Base-by-base conservation (phyloP, 768 basidiomycete genomes). In the Mycena alexandri region DNA sequence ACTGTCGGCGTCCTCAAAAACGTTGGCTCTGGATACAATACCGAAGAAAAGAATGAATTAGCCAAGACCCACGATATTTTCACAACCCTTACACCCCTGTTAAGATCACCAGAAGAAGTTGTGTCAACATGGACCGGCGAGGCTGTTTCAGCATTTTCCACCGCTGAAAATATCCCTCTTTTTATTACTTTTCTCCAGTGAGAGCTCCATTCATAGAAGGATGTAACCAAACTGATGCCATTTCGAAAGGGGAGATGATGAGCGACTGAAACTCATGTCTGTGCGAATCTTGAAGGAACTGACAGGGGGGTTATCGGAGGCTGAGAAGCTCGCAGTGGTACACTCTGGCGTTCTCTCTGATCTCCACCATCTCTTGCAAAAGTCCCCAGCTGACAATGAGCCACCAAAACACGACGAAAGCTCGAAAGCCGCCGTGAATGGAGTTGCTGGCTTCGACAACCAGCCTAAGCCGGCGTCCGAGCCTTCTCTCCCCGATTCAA, bases 201-300 rank as follows among this genome's bases (percentile, higher is more conserved):
- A 57, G 43, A 12, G n/a, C 24, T 57, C 24, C 4, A 41, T 54
- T 41, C 38, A 5, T 24, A 16, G 3, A 21, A n/a, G 13, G 41
- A 54, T 54, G 14, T 21, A 34, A n/a, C 12, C n/a, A 12, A 22
- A 19, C 41, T 56, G 12, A 56, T 56, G 11, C 24, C 7, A 44
- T 21, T 57, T 16, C 17, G 22, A 29, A 44, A 57, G 55, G 25
- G 55, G 55, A 25, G 55, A 57, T 25, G 55, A 57, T 44, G 55
- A 57, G 25, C 42, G 55, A 4, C 55, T 57, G 42, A 57, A 57
- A 46, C 42, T 57, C 6, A 57, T 57, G 42, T 41, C 55, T 11
- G 43, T 57, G 16, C 14, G 55, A 12, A 57, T 57, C 42, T n/a
- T 57, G 24, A 57, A 57, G 29, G 55, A 57, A 19, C 55, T 57